Percentiles rank a stretch among this genome's conserved stretches.
Evolutionary conservation across 1,284 basidiomycete genomes (phyloP).

Genomic region (Sanghuangporus baumii): DNA sequence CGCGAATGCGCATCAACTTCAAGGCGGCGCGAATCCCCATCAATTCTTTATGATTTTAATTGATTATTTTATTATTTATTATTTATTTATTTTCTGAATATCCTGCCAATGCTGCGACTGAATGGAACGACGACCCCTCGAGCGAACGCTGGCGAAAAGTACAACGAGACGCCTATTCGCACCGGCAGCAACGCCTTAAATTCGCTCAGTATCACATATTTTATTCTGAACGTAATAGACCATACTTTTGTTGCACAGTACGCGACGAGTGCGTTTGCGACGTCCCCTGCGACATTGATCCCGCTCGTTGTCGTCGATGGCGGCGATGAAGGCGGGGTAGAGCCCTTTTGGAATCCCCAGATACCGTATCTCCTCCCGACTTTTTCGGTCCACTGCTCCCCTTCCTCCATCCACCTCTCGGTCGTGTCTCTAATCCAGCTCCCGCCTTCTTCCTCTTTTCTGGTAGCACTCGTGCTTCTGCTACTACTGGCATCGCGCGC

Average conservation of each 20-base stretch:
- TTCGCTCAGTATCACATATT: background rate
- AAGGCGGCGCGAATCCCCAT: background rate
- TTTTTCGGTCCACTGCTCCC: constrained; percentile 62
- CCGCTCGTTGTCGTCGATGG: constrained; percentile 16
- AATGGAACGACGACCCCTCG: constrained; percentile 55
- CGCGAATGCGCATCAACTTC: background rate
- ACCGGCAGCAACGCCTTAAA: constrained; percentile 70
- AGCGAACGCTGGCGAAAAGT: constrained; percentile 72
- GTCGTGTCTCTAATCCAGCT: constrained; percentile 37
- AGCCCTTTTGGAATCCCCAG: constrained; percentile 70
- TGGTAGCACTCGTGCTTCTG: background rate
- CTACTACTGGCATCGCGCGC: constrained; percentile 18
- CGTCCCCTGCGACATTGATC: constrained; percentile 52
- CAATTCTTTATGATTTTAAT: background rate
- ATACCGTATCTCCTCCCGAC: constrained; percentile 77
- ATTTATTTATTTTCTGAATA: background rate
- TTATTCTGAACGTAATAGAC: background rate
- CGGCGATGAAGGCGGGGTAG: constrained; percentile 20
- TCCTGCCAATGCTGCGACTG: constrained; percentile 24
- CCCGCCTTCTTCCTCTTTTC: background rate
- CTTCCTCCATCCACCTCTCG: constrained; percentile 66
- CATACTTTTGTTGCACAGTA: constrained; percentile 80
- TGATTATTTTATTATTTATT: background rate
- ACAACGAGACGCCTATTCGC: constrained; percentile 71
- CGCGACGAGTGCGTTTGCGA: constrained; percentile 76